Conservation (phyloP, 2,329 filamentous ascomycete genomes). For the Didymella segeticola region DNA sequence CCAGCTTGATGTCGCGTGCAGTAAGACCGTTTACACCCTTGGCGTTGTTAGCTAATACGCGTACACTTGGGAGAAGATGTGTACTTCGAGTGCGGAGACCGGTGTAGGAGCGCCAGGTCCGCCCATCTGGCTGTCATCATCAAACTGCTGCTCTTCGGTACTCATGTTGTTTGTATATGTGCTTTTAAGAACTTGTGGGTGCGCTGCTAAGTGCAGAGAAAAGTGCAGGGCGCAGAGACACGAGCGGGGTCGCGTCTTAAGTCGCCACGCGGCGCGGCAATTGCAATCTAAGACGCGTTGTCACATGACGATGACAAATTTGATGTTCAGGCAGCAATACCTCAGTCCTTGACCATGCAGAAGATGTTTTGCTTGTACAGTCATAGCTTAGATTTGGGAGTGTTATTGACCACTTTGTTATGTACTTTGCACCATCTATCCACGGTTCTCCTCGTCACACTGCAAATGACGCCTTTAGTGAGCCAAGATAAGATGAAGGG, state of each 20-base stretch:
- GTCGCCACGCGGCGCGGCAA: slow-evolving; percentile 24
- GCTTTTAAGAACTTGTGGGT: not conserved
- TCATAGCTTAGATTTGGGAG: no score
- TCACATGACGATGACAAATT: slow-evolving; percentile 27
- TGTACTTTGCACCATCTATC: no score
- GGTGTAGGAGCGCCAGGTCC: slow-evolving; percentile 95
- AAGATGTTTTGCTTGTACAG: no score
- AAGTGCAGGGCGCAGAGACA: slow-evolving; percentile 1
- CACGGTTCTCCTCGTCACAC: not conserved
- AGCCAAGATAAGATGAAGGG: not conserved
- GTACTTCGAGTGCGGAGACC: slow-evolving; percentile 82
- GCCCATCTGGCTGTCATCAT: slow-evolving; percentile 69
- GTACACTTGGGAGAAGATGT: slow-evolving; percentile 23
- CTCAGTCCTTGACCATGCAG: no score
- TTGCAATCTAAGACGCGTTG: slow-evolving; percentile 30
- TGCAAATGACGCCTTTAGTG: not conserved
- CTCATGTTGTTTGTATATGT: slow-evolving; percentile 49
- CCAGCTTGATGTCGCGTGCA: slow-evolving; percentile 92
- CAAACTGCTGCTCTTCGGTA: slow-evolving; percentile 70
- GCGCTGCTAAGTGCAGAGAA: not conserved
- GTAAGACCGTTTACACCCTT: slow-evolving; percentile 88
- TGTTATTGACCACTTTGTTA: no score
- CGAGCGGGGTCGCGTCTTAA: slow-evolving; percentile 3
- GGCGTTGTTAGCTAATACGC: slow-evolving; percentile 9
- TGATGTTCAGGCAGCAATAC: not conserved